These are phyloP conservation scores for Cyclostephanos tholiformis DNA, from an alignment of 108 stramenopile genomes.

Conservation along the genomic window DNA sequence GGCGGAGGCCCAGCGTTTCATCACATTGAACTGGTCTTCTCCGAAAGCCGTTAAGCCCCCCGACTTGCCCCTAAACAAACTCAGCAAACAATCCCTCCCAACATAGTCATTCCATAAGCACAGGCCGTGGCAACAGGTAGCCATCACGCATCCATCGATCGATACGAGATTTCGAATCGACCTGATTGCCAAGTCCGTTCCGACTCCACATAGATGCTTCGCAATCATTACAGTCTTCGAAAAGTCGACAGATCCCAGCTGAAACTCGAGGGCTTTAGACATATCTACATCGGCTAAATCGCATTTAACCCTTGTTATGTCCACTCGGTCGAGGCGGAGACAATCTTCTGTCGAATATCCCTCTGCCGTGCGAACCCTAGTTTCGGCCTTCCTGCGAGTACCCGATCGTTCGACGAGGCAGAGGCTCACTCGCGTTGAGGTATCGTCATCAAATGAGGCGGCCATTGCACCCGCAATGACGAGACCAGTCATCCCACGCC, in stretches of 20 bases:
- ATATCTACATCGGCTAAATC: conserved; percentile 82
- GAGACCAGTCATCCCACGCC: conserved; percentile 80
- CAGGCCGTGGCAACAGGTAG: conserved; percentile 88
- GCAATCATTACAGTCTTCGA: conserved; percentile 67
- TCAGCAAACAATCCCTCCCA: conserved; percentile 66
- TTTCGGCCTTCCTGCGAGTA: conserved; percentile 82
- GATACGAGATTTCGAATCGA: conserved; percentile 45
- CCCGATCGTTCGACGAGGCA: conserved; percentile 79
- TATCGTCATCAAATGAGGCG: conserved; percentile 16
- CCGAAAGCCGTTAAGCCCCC: conserved; percentile 61
- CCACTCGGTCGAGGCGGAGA: conserved; percentile 48
- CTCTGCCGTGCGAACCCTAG: conserved; percentile 56
- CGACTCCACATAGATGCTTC: conserved; percentile 82
- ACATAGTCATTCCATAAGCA: conserved; percentile 83
- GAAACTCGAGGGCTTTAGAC: conserved; percentile 35
- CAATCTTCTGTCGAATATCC: conserved; percentile 13
- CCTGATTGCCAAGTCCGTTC: conserved; percentile 83
- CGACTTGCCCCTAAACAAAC: conserved; percentile 30
- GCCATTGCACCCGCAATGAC: conserved; percentile 63
- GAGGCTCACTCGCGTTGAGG: conserved; percentile 44
- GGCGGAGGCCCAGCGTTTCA: conserved; percentile 74
- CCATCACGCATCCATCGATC: conserved; percentile 71
- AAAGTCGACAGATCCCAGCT: not conserved
- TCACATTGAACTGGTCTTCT: conserved; percentile 65
- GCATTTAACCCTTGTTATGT: conserved; percentile 67